Conservation (phyloP, 108 stramenopile genomes). For the Skeletonema potamos region DNA sequence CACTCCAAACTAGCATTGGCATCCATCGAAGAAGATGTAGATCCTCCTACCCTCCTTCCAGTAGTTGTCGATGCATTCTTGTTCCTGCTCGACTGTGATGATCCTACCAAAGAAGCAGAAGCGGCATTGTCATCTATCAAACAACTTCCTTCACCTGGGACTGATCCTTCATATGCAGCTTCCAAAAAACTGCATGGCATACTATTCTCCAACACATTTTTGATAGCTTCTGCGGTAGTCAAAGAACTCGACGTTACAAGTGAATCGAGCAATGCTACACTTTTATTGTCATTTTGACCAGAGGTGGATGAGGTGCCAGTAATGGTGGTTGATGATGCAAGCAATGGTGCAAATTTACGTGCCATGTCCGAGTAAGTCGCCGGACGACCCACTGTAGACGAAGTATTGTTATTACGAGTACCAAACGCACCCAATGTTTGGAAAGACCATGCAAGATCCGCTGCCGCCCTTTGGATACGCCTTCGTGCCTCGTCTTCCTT, state of each 20-base stretch:
- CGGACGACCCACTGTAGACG: slow-evolving; percentile 2
- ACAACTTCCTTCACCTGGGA: slow-evolving; percentile 9
- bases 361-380: slow-evolving; percentile 63
- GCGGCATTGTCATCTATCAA: background rate
- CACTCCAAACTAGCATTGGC: background rate
- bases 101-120: background rate
- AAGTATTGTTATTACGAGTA: slow-evolving; percentile 43
- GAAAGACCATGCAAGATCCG: slow-evolving; percentile 75
- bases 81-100: background rate
- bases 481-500: slow-evolving; percentile 42
- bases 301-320: slow-evolving; percentile 11
- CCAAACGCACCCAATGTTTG: slow-evolving; percentile 75
- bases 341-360: slow-evolving; percentile 47
- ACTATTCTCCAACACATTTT: slow-evolving; percentile 3
- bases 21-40: background rate
- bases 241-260: slow-evolving; percentile 14
- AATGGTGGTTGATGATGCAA: slow-evolving; percentile 25
- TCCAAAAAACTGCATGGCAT: slow-evolving; percentile 35
- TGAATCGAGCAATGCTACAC: slow-evolving; percentile 25
- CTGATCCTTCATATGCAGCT: slow-evolving; percentile 35
- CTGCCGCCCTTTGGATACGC: slow-evolving; percentile 55
- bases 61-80: background rate
- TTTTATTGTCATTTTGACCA: slow-evolving; percentile 10
- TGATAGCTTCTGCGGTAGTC: slow-evolving; percentile 8
- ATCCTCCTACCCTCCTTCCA: slow-evolving; percentile 15